Evolutionary conservation across 352 stramenopile species (phyloP).

Genomic region (Phytophthora macrochlamydospora): DNA sequence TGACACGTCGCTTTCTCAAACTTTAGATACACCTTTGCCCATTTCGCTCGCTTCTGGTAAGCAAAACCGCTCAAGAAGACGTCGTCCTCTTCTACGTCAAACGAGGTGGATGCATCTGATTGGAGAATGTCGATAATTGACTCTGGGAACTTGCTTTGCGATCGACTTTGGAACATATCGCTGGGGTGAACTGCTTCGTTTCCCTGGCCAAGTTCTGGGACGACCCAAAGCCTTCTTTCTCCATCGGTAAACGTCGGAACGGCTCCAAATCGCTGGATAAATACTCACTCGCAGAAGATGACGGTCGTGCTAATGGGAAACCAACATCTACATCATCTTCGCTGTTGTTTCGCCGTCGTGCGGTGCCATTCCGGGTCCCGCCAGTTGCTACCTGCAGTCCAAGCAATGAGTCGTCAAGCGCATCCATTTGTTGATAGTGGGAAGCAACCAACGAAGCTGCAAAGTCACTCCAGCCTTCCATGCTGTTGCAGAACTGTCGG

Average conservation of each 20-base stretch:
- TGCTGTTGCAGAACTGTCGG: slow-evolving; percentile 70
- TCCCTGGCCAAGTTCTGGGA: slow-evolving; percentile 60
- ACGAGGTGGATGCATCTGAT: slow-evolving; percentile 58
- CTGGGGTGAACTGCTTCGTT: slow-evolving; percentile 66
- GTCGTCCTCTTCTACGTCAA: slow-evolving; percentile 62
- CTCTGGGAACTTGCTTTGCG: slow-evolving; percentile 71
- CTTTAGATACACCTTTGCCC: slow-evolving; percentile 71
- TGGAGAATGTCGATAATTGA: slow-evolving; percentile 78
- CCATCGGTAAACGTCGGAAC: slow-evolving; percentile 67
- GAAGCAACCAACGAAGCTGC: slow-evolving; percentile 65
- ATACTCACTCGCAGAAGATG: slow-evolving; percentile 72
- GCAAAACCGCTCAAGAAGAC: slow-evolving; percentile 58
- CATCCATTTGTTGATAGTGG: slow-evolving; percentile 82
- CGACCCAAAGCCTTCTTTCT: slow-evolving; percentile 77
- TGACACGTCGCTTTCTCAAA: slow-evolving; percentile 74
- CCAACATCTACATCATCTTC: slow-evolving; percentile 54
- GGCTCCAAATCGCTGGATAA: slow-evolving; percentile 67
- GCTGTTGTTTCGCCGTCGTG: slow-evolving; percentile 29
- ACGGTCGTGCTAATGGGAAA: slow-evolving; percentile 55
- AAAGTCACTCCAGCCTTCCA: slow-evolving; percentile 71
- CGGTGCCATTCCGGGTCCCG: slow-evolving; percentile 18
- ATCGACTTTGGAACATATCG: slow-evolving; percentile 74
- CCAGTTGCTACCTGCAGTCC: slow-evolving; percentile 25
- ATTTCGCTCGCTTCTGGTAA: slow-evolving; percentile 80
- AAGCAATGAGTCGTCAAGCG: slow-evolving; percentile 59